phyloP scores from a whole-genome alignment of 257 asterid genomes.

The Datura wrightii region DNA sequence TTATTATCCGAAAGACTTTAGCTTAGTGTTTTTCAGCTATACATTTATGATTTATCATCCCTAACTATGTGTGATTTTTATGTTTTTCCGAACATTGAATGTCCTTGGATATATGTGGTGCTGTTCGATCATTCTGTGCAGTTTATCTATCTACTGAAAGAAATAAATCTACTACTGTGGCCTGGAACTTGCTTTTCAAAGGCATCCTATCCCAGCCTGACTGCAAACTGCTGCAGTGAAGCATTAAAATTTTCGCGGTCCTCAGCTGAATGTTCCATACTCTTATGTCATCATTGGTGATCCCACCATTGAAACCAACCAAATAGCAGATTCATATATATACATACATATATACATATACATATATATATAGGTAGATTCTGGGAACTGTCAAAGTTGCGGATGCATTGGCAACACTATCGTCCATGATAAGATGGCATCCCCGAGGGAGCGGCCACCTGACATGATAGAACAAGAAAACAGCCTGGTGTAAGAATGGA shows the following conservation, averaged over 20 bases:
- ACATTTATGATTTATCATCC: neutral
- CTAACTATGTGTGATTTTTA: neutral
- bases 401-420: neutral
- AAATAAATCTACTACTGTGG: neutral
- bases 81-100: neutral
- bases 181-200: neutral
- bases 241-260: neutral
- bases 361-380: neutral
- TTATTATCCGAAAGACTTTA: neutral
- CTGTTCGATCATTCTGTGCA: constrained; percentile 8
- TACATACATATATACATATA: neutral
- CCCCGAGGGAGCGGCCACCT: neutral
- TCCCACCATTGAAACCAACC: neutral
- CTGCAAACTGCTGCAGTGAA: neutral
- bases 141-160: neutral
- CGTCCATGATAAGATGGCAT: neutral
- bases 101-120: neutral
- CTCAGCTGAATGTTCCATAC: neutral
- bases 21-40: neutral
- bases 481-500: neutral
- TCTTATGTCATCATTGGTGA: neutral
- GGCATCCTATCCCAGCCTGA: neutral
- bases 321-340: neutral
- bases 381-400: neutral
- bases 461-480: neutral